Base-by-base conservation (phyloP, 2,329 filamentous ascomycete species). In the Fusarium anguioides region DNA sequence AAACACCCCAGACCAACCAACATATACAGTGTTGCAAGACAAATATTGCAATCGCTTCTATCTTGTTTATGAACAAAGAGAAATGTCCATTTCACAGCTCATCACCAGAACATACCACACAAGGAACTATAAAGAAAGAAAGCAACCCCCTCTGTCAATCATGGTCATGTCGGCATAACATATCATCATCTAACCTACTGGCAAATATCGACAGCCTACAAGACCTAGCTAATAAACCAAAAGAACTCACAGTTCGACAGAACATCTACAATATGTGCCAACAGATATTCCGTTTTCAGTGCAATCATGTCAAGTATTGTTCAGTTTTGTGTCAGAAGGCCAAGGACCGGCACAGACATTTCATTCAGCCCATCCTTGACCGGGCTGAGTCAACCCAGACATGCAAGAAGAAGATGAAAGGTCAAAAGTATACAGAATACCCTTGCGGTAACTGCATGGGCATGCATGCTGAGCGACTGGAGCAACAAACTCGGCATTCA, bases 121-220 rank as follows among this genome's bases (percentile, higher is more conserved):
- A 36, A 12, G 29, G n/a, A n/a, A n/a, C 14, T 57, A 58, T 57
- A 58, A 57, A 17, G 3, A 29, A 29, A 29, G 11, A 11, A 12
- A 29, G 11, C 10, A 29, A 29, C 6, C 27, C 6, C 6, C 14
- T 12, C 14, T 14, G 27, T 9, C 27, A 29, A n/a, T 10, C 6
- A 26, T 26, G 24, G 24, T 26, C 10, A 26, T 26, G 6, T 26
- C 24, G 10, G 24, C 20, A 74, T 64, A 15, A 49, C 47, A 14
- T 74, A 72, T 36, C 65, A 60, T 29, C 72, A 75, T 50, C 42
- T 74, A 42, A 29, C 33, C 7, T 65, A 60, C n/a, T n/a, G n/a
- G n/a, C n/a, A n/a, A n/a, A n/a, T n/a, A n/a, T n/a, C n/a, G n/a
- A n/a, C n/a, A n/a, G n/a, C n/a, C n/a, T n/a, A n/a, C n/a, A n/a